phyloP scores from a whole-genome alignment of 352 stramenopile genomes.

The Aphanomyces euteiches region DNA sequence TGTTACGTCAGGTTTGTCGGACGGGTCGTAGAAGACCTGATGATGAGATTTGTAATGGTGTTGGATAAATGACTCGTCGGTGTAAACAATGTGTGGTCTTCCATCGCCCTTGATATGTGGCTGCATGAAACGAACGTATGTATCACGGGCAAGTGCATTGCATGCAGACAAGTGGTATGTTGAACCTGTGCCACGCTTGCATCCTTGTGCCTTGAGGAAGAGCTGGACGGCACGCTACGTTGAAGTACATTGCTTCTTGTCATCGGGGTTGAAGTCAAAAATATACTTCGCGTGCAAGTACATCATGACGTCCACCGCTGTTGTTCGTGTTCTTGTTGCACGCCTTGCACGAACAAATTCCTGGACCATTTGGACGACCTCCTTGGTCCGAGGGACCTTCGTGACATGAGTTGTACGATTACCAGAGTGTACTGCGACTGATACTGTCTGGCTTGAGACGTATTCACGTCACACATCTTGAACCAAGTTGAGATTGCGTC shows the following conservation, averaged over 20 bases:
- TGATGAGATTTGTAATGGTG: no score
- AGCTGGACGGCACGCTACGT: not conserved
- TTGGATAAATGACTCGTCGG: not conserved
- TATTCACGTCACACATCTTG: constrained; percentile 3
- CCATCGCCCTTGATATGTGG: not conserved
- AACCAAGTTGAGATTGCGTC: not conserved
- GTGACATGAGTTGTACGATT: not conserved
- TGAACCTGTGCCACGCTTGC: constrained; percentile 3
- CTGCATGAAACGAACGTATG: constrained; percentile 2
- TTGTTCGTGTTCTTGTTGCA: not conserved
- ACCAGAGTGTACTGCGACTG: not conserved
- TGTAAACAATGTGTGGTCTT: constrained; percentile 13
- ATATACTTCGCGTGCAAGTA: constrained; percentile 17
- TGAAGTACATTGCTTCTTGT: constrained; percentile 2
- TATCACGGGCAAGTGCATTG: constrained; percentile 6
- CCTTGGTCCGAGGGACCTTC: not conserved
- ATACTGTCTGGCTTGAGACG: not conserved
- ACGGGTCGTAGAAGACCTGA: constrained; percentile 13
- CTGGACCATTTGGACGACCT: constrained; percentile 2
- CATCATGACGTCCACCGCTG: constrained; percentile 8
- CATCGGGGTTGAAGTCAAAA: not conserved
- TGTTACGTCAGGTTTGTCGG: not conserved
- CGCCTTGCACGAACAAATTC: constrained; percentile 17
- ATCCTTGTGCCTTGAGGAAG: not conserved
- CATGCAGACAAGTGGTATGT: constrained; percentile 11